Evolutionary conservation across 345 rosid genomes (phyloP).

Genomic region (Bruguiera sexangula): DNA sequence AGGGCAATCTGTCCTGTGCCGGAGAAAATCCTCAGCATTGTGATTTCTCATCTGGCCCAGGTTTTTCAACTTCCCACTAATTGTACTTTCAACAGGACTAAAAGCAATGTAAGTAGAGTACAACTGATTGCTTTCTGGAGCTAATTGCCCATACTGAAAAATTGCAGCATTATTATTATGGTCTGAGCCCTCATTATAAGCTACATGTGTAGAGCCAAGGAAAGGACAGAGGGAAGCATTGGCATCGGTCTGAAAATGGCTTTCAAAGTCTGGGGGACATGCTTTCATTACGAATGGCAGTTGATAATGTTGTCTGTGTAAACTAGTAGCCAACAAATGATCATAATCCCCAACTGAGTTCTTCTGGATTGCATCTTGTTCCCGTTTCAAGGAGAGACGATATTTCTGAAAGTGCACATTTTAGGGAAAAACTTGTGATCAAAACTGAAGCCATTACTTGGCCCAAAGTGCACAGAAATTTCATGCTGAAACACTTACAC

Average conservation of each 20-base stretch:
- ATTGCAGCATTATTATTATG: neutral
- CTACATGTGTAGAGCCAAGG: constrained; percentile 7
- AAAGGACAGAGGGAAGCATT: constrained; percentile 1
- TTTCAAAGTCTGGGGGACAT: constrained; percentile 9
- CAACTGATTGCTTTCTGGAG: constrained; percentile 8
- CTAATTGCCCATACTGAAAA: neutral
- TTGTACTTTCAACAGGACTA: neutral
- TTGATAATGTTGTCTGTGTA: constrained; percentile 7
- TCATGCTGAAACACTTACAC: no score
- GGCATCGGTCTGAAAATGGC: constrained; percentile 12
- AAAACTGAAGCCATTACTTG: neutral
- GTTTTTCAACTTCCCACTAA: neutral
- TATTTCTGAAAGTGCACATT: constrained; percentile 35
- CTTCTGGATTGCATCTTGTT: constrained; percentile 20
- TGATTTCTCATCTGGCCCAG: constrained; percentile 14
- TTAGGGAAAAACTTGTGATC: neutral
- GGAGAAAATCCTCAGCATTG: constrained; percentile 4
- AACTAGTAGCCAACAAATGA: constrained; percentile 13
- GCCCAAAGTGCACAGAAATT: no score
- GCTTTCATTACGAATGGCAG: constrained; percentile 4
- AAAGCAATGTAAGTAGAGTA: neutral
- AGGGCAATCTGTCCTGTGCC: constrained; percentile 1
- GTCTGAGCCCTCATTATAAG: constrained; percentile 2
- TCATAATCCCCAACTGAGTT: constrained; percentile 1
- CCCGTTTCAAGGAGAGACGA: constrained; percentile 29